Evolutionary conservation across 108 stramenopile genomes (phyloP).

Genomic region (Skeletonema costatum): DNA sequence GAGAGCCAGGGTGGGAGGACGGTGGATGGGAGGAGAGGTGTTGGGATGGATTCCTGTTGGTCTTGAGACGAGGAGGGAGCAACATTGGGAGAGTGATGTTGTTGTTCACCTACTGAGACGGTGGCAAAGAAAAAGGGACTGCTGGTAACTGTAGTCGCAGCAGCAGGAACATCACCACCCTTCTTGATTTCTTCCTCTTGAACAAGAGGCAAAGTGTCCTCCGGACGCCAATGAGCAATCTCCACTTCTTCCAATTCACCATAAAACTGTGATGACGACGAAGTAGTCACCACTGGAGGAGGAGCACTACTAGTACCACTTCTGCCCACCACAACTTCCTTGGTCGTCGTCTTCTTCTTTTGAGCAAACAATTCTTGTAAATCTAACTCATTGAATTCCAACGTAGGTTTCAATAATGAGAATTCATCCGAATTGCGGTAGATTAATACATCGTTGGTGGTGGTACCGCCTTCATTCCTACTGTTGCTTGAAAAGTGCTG

Average conservation of each 20-base stretch:
- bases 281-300: background rate
- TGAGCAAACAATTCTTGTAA: conserved; percentile 31
- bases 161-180: background rate
- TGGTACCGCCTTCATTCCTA: background rate
- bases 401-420: conserved; percentile 34
- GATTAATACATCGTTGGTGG: conserved; percentile 8
- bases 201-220: conserved; percentile 16
- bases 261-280: conserved; percentile 20
- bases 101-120: background rate
- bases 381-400: conserved; percentile 43
- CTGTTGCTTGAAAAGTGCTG: background rate
- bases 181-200: background rate
- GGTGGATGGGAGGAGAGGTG: background rate
- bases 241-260: conserved; percentile 43
- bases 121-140: conserved; percentile 2
- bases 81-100: background rate
- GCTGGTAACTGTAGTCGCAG: background rate
- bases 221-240: conserved; percentile 21
- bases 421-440: conserved; percentile 16
- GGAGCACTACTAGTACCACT: background rate
- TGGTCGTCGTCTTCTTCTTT: background rate
- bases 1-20: conserved; percentile 39
- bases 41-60: background rate
- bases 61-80: background rate
- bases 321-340: background rate